Conservation (phyloP, 352 stramenopile species). For the Pythium volutum region DNA sequence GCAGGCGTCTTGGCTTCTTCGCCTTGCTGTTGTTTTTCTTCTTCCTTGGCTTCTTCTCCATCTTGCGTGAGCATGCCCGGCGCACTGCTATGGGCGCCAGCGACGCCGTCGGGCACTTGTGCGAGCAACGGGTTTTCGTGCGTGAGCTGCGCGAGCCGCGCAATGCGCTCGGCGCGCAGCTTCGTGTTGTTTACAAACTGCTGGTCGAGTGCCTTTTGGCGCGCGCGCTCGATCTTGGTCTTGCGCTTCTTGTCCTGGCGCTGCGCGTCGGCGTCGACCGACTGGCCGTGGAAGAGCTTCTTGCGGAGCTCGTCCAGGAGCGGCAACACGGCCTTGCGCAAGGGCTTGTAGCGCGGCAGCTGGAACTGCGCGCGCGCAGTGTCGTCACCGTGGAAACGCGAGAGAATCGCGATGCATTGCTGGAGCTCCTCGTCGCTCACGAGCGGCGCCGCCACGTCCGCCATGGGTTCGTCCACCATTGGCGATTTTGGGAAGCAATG, state of each 20-base stretch:
- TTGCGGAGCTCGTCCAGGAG: constrained; percentile 81
- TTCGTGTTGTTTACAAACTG: constrained; percentile 93
- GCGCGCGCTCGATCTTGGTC: constrained; percentile 71
- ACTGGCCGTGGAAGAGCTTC: constrained; percentile 41
- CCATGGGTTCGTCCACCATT: constrained; percentile 5
- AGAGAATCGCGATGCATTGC: constrained; percentile 50
- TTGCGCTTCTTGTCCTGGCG: constrained; percentile 80
- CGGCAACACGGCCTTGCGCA: constrained; percentile 52
- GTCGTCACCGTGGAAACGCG: constrained; percentile 44
- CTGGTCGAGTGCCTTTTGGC: constrained; percentile 83
- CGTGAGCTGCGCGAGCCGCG: constrained; percentile 81
- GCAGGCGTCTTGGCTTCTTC: constrained; percentile 39
- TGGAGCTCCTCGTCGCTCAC: constrained; percentile 56
- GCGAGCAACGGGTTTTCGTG: constrained; percentile 73
- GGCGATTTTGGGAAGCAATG: background rate
- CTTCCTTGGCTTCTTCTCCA: constrained; percentile 32
- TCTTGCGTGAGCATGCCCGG: constrained; percentile 39
- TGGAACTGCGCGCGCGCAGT: constrained; percentile 48
- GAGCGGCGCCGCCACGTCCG: constrained; percentile 6
- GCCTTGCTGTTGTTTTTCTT: constrained; percentile 36
- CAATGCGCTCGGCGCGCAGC: constrained; percentile 88
- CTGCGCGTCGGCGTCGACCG: constrained; percentile 73
- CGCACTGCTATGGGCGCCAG: constrained; percentile 51
- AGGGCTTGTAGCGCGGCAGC: constrained; percentile 49
- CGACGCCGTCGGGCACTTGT: constrained; percentile 91